Evolutionary conservation across 805 yeast genomes (phyloP).

Genomic region (Sugiyamaella americana): DNA sequence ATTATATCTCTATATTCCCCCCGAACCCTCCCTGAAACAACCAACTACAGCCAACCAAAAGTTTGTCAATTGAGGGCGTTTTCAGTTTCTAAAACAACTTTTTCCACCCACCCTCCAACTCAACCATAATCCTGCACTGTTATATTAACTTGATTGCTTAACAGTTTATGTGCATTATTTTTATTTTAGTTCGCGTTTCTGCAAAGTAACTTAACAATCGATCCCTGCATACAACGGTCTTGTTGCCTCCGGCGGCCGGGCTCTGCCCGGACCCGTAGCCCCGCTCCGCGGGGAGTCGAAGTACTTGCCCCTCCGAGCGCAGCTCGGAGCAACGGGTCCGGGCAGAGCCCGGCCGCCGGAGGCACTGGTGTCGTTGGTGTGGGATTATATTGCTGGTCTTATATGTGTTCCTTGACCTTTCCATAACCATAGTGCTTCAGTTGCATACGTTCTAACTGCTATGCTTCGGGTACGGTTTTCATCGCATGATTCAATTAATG

Average conservation of each 20-base stretch:
- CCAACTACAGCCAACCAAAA: too few species aligned
- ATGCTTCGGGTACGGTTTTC: constrained; percentile 57
- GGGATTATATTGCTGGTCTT: constrained; percentile 9
- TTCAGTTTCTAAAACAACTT: neutral
- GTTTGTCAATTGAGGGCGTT: too few species aligned
- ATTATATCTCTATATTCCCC: neutral
- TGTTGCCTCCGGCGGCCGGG: neutral
- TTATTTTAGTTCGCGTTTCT: neutral
- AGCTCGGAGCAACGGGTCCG: neutral
- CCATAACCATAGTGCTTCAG: constrained; percentile 91
- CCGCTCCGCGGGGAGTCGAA: too few species aligned
- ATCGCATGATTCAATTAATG: constrained; percentile 57
- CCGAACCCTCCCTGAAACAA: too few species aligned
- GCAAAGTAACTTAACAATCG: too few species aligned
- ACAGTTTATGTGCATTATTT: neutral
- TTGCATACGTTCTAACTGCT: constrained; percentile 74
- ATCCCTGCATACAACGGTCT: neutral
- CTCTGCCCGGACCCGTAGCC: neutral
- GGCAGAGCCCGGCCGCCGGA: neutral
- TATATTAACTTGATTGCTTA: neutral
- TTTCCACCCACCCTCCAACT: neutral
- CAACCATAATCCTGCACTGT: neutral
- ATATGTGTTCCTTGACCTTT: constrained; percentile 28
- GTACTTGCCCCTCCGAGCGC: too few species aligned
- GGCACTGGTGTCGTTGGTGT: neutral